phyloP scores from a whole-genome alignment of 2,329 filamentous ascomycete species.

The Cercospora janseana region DNA sequence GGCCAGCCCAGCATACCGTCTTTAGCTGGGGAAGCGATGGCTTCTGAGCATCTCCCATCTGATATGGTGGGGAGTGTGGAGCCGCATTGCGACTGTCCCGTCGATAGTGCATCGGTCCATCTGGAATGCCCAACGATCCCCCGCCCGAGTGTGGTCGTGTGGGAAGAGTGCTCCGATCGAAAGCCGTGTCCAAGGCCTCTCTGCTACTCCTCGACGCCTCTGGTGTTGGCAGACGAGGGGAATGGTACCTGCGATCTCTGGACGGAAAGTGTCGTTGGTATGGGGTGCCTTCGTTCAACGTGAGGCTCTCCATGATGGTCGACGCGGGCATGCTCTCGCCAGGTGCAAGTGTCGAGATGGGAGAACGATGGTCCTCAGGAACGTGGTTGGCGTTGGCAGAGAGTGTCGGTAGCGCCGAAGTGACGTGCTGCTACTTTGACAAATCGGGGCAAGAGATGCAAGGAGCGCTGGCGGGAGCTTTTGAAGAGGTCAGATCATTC shows the following conservation, averaged over 20 bases:
- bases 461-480: conserved; percentile 20
- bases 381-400: conserved; percentile 5
- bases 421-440: conserved; percentile 14
- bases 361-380: background rate
- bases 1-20: conserved; percentile 28
- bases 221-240: conserved; percentile 34
- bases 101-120: conserved; percentile 18
- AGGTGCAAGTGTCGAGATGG: background rate
- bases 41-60: conserved; percentile 28
- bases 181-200: conserved; percentile 28
- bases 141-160: conserved; percentile 4
- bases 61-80: conserved; percentile 36
- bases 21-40: conserved; percentile 38
- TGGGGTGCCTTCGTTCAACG: conserved; percentile 22
- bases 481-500: conserved; percentile 17
- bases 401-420: conserved; percentile 6
- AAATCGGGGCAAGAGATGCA: conserved; percentile 19
- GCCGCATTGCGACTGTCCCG: conserved; percentile 27
- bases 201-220: conserved; percentile 34
- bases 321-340: conserved; percentile 4
- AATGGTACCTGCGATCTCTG: conserved; percentile 30
- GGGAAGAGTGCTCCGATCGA: conserved; percentile 14
- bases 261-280: conserved; percentile 20
- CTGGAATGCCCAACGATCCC: conserved; percentile 13
- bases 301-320: conserved; percentile 25